Base-by-base conservation (phyloP, 2,329 filamentous ascomycete species). In the Raffaelea arxii region DNA sequence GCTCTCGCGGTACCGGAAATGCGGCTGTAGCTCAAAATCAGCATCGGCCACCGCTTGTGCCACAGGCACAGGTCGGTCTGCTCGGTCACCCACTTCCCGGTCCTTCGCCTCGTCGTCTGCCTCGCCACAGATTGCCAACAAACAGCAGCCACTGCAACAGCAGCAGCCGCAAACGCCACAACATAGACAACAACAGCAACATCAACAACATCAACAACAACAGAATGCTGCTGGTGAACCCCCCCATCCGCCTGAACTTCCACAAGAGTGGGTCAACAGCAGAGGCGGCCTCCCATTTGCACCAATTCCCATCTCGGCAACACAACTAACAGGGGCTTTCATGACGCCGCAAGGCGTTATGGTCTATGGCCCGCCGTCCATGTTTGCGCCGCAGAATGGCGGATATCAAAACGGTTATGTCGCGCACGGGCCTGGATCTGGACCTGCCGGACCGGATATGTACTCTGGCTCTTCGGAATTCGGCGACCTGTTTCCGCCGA, bases 1-100 rank as follows among this genome's bases (percentile, higher is more conserved):
- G 7, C 77, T 82, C 47, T 77, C 78, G 2, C 71, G 72, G 53
- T 74, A 74, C 51, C 71, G 77, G 49, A 71, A 71, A 46, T 82
- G 78, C 46, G 63, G 63, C 35, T 82, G 78, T 54, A 52, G 54
- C 1, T 25, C 55, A 1, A 58, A 51, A 18, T 54, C 52, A 16
- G 14, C 19, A 10, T 25, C 49, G 12, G 1, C 50, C 50, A 3
- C 52, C 56, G 18, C 57, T 60, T 25, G 48, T 11, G 1, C 50
- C 50, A 3, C 52, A 56, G 18, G 56, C 61, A 25, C 63, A 3
- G 38, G 40, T 65, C 16, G 50, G 56, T 24, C 62, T 59, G 27
- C 56, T 56, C 32, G 38, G 27, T 67, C 67, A 6, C 62, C 66
- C 24, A 60, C 62, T 4, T 59, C 53, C 7, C 56, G 62, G 4